Evolutionary conservation across 116 monocot species (phyloP), one percentile per base, ranked within the genome.

Genomic region (Cymodocea nodosa): DNA sequence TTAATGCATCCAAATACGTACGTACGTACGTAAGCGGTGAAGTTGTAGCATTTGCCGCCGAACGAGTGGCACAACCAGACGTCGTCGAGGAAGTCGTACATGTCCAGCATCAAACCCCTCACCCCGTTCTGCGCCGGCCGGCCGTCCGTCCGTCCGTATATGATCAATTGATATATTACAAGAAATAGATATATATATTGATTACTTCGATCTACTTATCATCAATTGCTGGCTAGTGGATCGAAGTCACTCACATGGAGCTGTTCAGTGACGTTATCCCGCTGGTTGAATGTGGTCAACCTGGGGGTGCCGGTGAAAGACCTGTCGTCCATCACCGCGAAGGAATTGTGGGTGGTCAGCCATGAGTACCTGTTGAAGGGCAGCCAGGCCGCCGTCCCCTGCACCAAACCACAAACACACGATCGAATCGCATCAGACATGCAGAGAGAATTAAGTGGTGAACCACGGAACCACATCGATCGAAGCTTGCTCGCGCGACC

Each of bases 261-360:
- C 78, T 94, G 94, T 52, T 70, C 77, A 65, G 89, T 80, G 77
- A 94, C 58, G 60, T 84, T 70, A 73, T 94, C 94, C 73, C 89
- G 82, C 80, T 94, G 94, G 77, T 94, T 94, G 19, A 58, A 69
- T 18, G 82, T 61, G 5, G 89, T 35, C 63, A 86, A 10, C 63
- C 24, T 25, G 18, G 69, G 63, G 11, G 60, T 67, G 23, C 57
- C 68, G 15, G 85, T 88, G 25, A 9, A 60, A 74, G 56, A 67
- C 1, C 79, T 82, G 15, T 82, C 61, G 11, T 40, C 10, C 44
- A 48, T 14, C 56, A 39, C 44, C 2, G 94, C 84, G 74, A 87
- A 94, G 35, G 94, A 90, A 77, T 95, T 95, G 82, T 95, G 94
- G 52, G 94, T 90, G 62, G 94, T 95, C 67, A 90, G 78, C 94